phyloP scores from a whole-genome alignment of 1,139 yeast genomes.

The Pichia cactophila region DNA sequence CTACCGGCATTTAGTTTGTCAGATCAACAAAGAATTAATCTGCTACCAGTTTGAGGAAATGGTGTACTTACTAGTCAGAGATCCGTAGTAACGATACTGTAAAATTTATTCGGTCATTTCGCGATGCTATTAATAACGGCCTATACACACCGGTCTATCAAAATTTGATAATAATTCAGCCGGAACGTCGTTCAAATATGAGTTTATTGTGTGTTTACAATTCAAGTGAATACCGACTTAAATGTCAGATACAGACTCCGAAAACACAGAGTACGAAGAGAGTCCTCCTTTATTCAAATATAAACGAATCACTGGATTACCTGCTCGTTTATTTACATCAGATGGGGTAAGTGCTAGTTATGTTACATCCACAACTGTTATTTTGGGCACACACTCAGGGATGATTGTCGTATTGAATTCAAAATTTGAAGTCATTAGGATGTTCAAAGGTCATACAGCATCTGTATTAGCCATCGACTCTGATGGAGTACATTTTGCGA shows the following conservation, averaged over 20 bases:
- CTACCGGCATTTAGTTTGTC: too few species aligned
- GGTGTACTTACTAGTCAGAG: too few species aligned
- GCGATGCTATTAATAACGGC: too few species aligned
- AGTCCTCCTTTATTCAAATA: slow-evolving; percentile 75
- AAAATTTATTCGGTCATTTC: too few species aligned
- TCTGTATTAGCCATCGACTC: slow-evolving; percentile 66
- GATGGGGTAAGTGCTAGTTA: slow-evolving; percentile 73
- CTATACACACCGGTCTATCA: too few species aligned
- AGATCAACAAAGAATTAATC: too few species aligned
- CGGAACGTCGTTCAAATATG: too few species aligned
- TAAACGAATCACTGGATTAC: slow-evolving; percentile 56
- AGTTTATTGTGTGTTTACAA: too few species aligned
- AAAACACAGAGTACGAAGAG: slow-evolving; percentile 29
- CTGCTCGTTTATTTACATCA: slow-evolving; percentile 55
- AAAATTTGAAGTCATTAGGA: slow-evolving; percentile 51
- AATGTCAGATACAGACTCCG: background rate
- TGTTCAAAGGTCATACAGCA: slow-evolving; percentile 80
- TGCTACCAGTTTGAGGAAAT: too few species aligned
- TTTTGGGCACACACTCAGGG: slow-evolving; percentile 90
- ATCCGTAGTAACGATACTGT: too few species aligned
- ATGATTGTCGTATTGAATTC: slow-evolving; percentile 59
- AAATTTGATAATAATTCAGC: too few species aligned
- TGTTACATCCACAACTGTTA: slow-evolving; percentile 48
- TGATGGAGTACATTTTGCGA: slow-evolving; percentile 69
- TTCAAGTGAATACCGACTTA: too few species aligned